phyloP scores from a whole-genome alignment of 805 yeast species.

The Yamadazyma endophytica region DNA sequence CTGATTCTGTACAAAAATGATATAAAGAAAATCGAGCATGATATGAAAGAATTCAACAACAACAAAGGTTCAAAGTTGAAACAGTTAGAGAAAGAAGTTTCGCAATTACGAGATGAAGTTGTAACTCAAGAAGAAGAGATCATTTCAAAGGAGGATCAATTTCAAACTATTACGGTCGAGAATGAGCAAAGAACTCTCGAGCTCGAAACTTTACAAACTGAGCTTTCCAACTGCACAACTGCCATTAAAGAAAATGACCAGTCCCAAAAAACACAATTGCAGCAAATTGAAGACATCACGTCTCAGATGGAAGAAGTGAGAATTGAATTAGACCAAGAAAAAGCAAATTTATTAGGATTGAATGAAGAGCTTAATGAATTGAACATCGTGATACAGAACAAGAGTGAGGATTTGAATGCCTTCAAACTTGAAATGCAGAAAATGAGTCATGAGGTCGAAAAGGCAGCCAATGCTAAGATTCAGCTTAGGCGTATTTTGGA shows the following conservation, averaged over 20 bases:
- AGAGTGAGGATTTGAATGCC: conserved; percentile 42
- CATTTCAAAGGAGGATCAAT: conserved; percentile 46
- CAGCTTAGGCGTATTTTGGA: conserved; percentile 37
- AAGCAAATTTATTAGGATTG: conserved; percentile 56
- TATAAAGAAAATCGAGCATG: conserved; percentile 56
- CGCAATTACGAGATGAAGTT: conserved; percentile 27
- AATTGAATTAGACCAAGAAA: conserved; percentile 48
- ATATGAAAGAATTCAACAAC: conserved; percentile 73
- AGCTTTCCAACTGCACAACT: conserved; percentile 30
- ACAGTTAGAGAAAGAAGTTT: conserved; percentile 53
- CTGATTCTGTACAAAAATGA: conserved; percentile 35
- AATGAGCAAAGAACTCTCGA: conserved; percentile 66
- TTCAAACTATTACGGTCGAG: conserved; percentile 64
- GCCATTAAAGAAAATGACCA: conserved; percentile 28
- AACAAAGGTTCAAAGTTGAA: conserved; percentile 80
- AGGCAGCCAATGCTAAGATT: conserved; percentile 34
- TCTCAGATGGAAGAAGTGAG: conserved; percentile 16
- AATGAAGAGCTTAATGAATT: conserved; percentile 74
- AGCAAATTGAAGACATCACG: conserved; percentile 21
- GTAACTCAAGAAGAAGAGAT: conserved; percentile 36
- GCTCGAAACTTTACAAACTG: conserved; percentile 39
- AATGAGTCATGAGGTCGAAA: conserved; percentile 52
- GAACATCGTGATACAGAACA: conserved; percentile 39
- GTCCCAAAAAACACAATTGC: too few species aligned
- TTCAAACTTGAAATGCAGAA: conserved; percentile 51